These are phyloP conservation scores for Acanthamoeba healyi DNA, from an alignment of 208 protist species.

Conservation along the genomic window DNA sequence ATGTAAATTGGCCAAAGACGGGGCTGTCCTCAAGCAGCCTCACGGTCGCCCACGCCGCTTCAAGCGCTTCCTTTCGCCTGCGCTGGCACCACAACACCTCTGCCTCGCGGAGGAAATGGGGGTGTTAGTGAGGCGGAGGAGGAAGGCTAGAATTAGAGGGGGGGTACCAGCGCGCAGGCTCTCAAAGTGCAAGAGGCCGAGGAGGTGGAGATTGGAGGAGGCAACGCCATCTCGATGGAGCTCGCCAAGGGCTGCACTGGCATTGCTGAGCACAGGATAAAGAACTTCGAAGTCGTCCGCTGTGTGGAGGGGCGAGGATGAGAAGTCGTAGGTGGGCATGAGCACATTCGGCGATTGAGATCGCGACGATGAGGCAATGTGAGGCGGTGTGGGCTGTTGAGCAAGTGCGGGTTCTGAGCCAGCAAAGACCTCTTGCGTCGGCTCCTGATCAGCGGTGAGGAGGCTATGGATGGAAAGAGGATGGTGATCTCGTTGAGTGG, in stretches of 20 bases:
- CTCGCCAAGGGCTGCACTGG: background rate
- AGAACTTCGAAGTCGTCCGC: background rate
- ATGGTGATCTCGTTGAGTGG: background rate
- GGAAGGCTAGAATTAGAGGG: too few species aligned
- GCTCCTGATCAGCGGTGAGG: background rate
- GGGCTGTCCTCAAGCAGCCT: background rate
- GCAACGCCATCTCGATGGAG: background rate
- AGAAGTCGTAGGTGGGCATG: background rate
- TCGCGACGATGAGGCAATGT: too few species aligned
- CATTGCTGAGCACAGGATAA: background rate
- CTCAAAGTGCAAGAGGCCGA: background rate
- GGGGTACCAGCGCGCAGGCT: background rate
- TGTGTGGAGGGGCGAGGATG: background rate
- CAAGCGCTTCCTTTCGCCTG: background rate
- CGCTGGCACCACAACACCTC: background rate
- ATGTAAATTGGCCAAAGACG: background rate
- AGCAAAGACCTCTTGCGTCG: too few species aligned
- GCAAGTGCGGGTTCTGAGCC: too few species aligned
- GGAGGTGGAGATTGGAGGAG: background rate
- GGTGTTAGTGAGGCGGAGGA: too few species aligned
- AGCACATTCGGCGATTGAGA: too few species aligned
- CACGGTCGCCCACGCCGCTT: background rate
- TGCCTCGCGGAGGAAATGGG: too few species aligned
- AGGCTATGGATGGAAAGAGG: background rate
- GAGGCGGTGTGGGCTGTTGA: too few species aligned